Conservation (phyloP, 495 filamentous ascomycete genomes). For the Penicillium tannophilum region DNA sequence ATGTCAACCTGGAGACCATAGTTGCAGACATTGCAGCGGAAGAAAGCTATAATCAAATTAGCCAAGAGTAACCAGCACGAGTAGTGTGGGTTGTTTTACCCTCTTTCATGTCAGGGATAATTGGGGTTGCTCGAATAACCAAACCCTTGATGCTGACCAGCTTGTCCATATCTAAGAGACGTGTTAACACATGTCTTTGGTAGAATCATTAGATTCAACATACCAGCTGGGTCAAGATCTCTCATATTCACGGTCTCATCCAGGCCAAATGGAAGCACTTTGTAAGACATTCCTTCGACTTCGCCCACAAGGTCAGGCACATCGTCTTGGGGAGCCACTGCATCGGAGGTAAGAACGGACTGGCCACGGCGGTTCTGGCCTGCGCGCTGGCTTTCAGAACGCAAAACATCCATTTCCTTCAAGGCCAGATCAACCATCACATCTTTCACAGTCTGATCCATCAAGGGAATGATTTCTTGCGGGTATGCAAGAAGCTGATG, state of each 20-base stretch:
- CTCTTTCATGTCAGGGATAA: slow-evolving; percentile 98
- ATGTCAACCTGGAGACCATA: slow-evolving; percentile 88
- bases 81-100: slow-evolving; percentile 38
- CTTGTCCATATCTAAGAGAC: slow-evolving; percentile 80
- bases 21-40: slow-evolving; percentile 89
- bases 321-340: slow-evolving; percentile 75
- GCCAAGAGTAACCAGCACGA: background rate
- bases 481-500: slow-evolving; percentile 92
- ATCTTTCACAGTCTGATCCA: slow-evolving; percentile 94
- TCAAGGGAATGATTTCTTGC: slow-evolving; percentile 91
- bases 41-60: slow-evolving; percentile 63
- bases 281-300: slow-evolving; percentile 73
- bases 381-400: slow-evolving; percentile 55
- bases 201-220: slow-evolving; percentile 12
- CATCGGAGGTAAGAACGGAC: slow-evolving; percentile 65
- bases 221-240: slow-evolving; percentile 86
- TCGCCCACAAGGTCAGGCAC: slow-evolving; percentile 63
- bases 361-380: slow-evolving; percentile 27
- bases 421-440: slow-evolving; percentile 87
- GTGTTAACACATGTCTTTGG: slow-evolving; percentile 6
- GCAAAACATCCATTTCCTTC: slow-evolving; percentile 73
- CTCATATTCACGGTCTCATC: slow-evolving; percentile 88
- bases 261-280: slow-evolving; percentile 87
- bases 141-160: slow-evolving; percentile 94
- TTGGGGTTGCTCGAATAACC: slow-evolving; percentile 91